Evolutionary conservation across 495 filamentous ascomycete species (phyloP), one percentile per base, ranked within the genome.

Genomic region (Hypoxylon perforatum): DNA sequence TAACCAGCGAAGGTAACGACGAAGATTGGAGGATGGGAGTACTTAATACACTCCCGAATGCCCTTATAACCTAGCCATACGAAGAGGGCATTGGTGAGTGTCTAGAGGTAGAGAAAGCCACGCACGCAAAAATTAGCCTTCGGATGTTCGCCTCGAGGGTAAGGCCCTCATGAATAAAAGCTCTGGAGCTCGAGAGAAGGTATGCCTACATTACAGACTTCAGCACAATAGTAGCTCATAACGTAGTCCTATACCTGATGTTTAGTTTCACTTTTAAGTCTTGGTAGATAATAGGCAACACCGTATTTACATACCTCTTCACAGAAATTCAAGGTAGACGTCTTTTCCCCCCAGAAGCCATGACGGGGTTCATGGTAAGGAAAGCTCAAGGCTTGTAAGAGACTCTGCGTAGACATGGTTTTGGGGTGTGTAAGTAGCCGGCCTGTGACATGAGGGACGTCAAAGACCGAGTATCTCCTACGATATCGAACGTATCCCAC

Each of bases 311-410:
- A 58, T 77, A 92, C 91, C 86, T 96, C 93, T 85, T 96, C 93
- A 73, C 93, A 96, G 89, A 92, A 97, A 69, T 97, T 95, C 58
- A 97, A 72, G 0, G 93, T 97, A 17, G 92, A 94, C 0, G 92
- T 97, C 41, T 95, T 90, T 35, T 92, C 89, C 11, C 83, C 86
- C 93, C 93, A 97, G 75, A 88, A 91, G 25, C 93, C 93, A 51
- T 85, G 81, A 8, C 86, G 81, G 45, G 85, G 68, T 56, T 82
- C 83, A 41, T 90, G 87, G 75, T 96, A 97, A 19, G 89, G 85
- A 63, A 94, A 84, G 46, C 63, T 77, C 65, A 56, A 79, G 30
- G 28, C 49, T 38, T 81, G 66, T 77, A 80, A 39, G 45, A 69
- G 25, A 51, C 66, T 57, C 50, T 64, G 60, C 8, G 52, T 9